Evolutionary conservation across 108 stramenopile species (phyloP), one percentile per base, ranked within the genome.

Genomic region (Seminavis robusta): DNA sequence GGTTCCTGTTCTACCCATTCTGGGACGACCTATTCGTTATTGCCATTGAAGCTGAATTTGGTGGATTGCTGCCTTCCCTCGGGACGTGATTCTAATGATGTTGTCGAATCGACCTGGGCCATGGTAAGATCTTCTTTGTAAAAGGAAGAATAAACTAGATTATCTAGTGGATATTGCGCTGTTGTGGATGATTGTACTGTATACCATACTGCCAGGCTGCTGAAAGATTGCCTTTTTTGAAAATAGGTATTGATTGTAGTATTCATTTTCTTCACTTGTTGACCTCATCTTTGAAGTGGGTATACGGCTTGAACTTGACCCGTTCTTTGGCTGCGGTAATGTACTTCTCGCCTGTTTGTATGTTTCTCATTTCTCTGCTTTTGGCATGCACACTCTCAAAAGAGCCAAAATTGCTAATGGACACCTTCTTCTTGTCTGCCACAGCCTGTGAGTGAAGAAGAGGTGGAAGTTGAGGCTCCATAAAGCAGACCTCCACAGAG

Each of bases 31-130:
- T 65, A 77, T 30, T 63, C 72, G 7, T 41, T 87, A 38, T 83
- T 83, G 16, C 79, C 83, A 11, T 55, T 91, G 2, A 91, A 79
- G 54, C 51, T 91, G 24, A 56, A 59, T 32, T 65, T 91, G 39
- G 86, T 87, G 49, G 89, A 91, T 50, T 74, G 71, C 19, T 71
- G 78, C 46, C 24, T 72, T 31, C 40, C 30, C 1, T n/a, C n/a
- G n/a, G n/a, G n/a, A n/a, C n/a, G n/a, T n/a, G n/a, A n/a, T n/a
- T n/a, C n/a, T n/a, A n/a, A n/a, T n/a, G n/a, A n/a, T n/a, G n/a
- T n/a, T n/a, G n/a, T n/a, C n/a, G n/a, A n/a, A n/a, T n/a, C n/a
- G n/a, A n/a, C n/a, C n/a, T n/a, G n/a, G n/a, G n/a, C n/a, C n/a
- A n/a, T n/a, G n/a, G n/a, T n/a, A n/a, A n/a, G n/a, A n/a, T n/a